Conservation (phyloP, 2,329 filamentous ascomycete species). For the Aureobasidium sp. region DNA sequence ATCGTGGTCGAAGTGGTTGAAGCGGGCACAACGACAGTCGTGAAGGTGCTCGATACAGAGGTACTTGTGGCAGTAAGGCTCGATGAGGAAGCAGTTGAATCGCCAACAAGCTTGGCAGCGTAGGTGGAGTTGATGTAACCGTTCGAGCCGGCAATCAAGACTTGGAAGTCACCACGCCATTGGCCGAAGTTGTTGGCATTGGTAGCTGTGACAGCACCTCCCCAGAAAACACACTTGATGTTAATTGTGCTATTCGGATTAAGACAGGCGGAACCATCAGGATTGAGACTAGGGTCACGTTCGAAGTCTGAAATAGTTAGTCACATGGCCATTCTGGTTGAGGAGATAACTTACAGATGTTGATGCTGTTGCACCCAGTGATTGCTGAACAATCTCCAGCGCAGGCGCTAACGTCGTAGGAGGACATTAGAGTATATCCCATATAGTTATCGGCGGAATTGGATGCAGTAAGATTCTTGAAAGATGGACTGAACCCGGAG, state of each 20-base stretch:
- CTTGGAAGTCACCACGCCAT: conserved; percentile 38
- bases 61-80: too few species aligned
- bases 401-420: conserved; percentile 22
- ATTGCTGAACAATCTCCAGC: conserved; percentile 21
- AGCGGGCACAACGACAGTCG: too few species aligned
- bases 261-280: background rate
- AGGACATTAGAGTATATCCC: conserved; percentile 25
- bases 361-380: conserved; percentile 24
- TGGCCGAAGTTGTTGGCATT: conserved; percentile 40
- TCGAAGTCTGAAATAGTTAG: conserved; percentile 24
- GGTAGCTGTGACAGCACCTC: conserved; percentile 29
- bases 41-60: too few species aligned
- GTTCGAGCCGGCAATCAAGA: conserved; percentile 49
- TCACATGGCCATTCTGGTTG: conserved; percentile 36
- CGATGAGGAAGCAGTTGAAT: too few species aligned
- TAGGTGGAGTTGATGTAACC: conserved; percentile 33
- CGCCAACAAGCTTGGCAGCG: too few species aligned
- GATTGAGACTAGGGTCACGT: conserved; percentile 21
- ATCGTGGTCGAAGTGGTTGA: too few species aligned
- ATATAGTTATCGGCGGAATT: conserved; percentile 25
- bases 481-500: conserved; percentile 21
- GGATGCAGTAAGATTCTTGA: conserved; percentile 25
- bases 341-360: conserved; percentile 31
- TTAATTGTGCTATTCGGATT: conserved; percentile 20
- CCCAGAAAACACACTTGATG: conserved; percentile 35